Evolutionary conservation across 2,329 filamentous ascomycete species (phyloP).

Genomic region (Arachnomyces sp.): DNA sequence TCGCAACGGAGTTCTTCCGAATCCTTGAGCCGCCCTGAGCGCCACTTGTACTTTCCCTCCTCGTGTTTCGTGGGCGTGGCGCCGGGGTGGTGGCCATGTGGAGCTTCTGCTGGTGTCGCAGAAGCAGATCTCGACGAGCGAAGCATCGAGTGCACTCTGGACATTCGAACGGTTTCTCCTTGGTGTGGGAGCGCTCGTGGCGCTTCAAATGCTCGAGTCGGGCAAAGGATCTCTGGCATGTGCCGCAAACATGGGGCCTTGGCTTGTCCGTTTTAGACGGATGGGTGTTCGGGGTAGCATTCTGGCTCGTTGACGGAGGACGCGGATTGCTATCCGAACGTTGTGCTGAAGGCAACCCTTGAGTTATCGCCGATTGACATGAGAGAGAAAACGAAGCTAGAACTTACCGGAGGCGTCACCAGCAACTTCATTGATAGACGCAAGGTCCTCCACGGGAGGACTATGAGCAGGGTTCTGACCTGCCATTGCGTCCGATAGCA

Average conservation of each 20-base stretch:
- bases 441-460: conserved; percentile 30
- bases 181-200: conserved; percentile 95
- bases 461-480: conserved; percentile 27
- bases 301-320: conserved; percentile 20
- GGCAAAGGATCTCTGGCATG: conserved; percentile 86
- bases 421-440: conserved; percentile 34
- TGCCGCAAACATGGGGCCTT: conserved; percentile 84
- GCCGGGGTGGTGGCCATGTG: conserved; percentile 88
- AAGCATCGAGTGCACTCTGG: conserved; percentile 92
- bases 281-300: conserved; percentile 46
- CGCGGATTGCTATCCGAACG: conserved; percentile 22
- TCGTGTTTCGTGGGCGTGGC: conserved; percentile 69
- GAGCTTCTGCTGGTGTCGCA: conserved; percentile 96
- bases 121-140: conserved; percentile 78
- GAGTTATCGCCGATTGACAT: conserved; percentile 18
- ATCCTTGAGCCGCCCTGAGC: conserved; percentile 56
- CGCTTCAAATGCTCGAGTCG: conserved; percentile 93
- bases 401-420: conserved; percentile 32
- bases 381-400: conserved; percentile 5
- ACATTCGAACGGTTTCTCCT: conserved; percentile 98
- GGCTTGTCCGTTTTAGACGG: conserved; percentile 96
- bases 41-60: conserved; percentile 74
- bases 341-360: conserved; percentile 12
- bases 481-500: conserved; percentile 32
- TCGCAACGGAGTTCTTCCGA: conserved; percentile 83